Percentiles rank a stretch among this genome's conserved stretches.
Evolutionary conservation across 306 rosid genomes (phyloP).

Genomic region (Prunus padus): DNA sequence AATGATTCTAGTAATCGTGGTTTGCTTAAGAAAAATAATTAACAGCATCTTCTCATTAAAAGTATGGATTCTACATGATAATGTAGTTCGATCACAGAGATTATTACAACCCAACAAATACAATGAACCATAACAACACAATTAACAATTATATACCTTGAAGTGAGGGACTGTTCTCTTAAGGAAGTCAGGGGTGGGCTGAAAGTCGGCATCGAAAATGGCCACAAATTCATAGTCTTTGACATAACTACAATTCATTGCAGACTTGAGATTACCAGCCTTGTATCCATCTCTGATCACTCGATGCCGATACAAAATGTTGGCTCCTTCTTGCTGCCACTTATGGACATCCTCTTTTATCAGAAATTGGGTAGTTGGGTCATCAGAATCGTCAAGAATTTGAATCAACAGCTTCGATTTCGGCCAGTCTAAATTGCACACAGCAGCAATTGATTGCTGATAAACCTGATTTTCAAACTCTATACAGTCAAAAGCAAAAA

Average conservation of each 20-base stretch:
- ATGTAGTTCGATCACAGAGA: neutral
- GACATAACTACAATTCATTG: slow-evolving; percentile 89
- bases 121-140: neutral
- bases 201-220: slow-evolving; percentile 90
- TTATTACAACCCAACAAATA: neutral
- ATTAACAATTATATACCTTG: slow-evolving; percentile 42
- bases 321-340: slow-evolving; percentile 79
- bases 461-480: slow-evolving; percentile 53
- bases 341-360: slow-evolving; percentile 73
- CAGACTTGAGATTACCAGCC: slow-evolving; percentile 93
- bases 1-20: neutral
- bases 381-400: slow-evolving; percentile 91
- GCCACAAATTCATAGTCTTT: slow-evolving; percentile 80
- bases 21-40: neutral
- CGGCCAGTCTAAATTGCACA: slow-evolving; percentile 91
- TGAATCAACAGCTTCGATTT: slow-evolving; percentile 66
- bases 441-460: slow-evolving; percentile 83
- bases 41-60: neutral
- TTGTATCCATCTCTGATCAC: slow-evolving; percentile 85
- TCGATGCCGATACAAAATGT: slow-evolving; percentile 72
- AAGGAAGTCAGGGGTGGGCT: slow-evolving; percentile 82
- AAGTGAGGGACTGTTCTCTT: slow-evolving; percentile 81
- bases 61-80: neutral
- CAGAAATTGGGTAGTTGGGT: slow-evolving; percentile 58
- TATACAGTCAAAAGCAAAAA: slow-evolving; percentile 14